Conservation (phyloP, 2,329 filamentous ascomycete genomes). For the Albophoma yamanashiensis region DNA sequence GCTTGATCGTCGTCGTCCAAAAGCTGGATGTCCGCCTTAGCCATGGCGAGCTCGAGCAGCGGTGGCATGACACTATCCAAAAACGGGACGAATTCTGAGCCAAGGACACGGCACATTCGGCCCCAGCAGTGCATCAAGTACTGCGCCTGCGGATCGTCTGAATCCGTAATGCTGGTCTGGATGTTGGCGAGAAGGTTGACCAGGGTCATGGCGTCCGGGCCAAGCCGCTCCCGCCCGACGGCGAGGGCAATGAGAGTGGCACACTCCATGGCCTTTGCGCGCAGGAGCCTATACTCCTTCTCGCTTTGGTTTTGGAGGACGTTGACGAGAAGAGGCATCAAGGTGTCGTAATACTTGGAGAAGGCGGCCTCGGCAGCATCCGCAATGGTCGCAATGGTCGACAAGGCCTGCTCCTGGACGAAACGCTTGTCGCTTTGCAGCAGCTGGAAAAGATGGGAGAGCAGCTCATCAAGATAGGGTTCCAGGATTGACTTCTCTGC, state of each 20-base stretch:
- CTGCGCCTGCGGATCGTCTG: constrained; percentile 91
- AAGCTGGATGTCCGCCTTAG: constrained; percentile 94
- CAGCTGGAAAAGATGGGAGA: constrained; percentile 77
- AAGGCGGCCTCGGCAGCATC: constrained; percentile 95
- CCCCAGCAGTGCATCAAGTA: constrained; percentile 99
- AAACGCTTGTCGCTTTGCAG: constrained; percentile 89
- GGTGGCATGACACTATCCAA: constrained; percentile 90
- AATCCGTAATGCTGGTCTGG: constrained; percentile 74
- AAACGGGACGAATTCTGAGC: constrained; percentile 84
- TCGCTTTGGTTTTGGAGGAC: constrained; percentile 84
- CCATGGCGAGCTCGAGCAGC: constrained; percentile 77
- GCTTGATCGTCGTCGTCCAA: constrained; percentile 92
- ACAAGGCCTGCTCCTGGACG: constrained; percentile 94
- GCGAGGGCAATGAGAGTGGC: constrained; percentile 91
- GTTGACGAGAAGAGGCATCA: constrained; percentile 91
- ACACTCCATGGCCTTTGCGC: constrained; percentile 98
- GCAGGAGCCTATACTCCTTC: constrained; percentile 82
- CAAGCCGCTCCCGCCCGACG: constrained; percentile 88
- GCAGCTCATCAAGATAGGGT: constrained; percentile 81
- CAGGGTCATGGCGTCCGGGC: constrained; percentile 73
- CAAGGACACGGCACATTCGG: constrained; percentile 92
- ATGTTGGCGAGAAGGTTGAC: constrained; percentile 83
- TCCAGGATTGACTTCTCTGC: constrained; percentile 86
- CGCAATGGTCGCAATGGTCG: constrained; percentile 97
- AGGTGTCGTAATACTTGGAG: constrained; percentile 84